Base-by-base conservation (phyloP, 2,329 filamentous ascomycete species). In the Fusarium sterilihyphosum region DNA sequence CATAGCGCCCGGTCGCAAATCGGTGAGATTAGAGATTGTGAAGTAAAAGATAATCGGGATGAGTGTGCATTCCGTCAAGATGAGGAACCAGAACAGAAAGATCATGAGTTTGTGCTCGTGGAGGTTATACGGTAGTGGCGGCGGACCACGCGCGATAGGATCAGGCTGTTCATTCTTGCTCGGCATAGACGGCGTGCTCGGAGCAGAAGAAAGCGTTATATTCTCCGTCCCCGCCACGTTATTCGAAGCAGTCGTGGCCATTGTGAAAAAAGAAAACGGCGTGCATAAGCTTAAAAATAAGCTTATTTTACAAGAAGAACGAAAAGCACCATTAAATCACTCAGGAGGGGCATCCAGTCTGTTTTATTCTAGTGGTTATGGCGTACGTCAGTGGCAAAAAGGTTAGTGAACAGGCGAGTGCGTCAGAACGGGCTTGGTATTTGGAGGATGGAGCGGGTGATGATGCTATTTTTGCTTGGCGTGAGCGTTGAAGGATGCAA, bases 31-130 rank as follows among this genome's bases (percentile, higher is more conserved):
- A 62, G 82, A 83, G 26, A 87, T 81, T 17, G 82, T 81, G 68
- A 86, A 87, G 77, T 84, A 87, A 18, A 87, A 78, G 1, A 83
- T 70, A 60, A 87, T 83, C n/a, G 85, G 85, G n/a, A 86, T 78
- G 12, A 78, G 66, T 0, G 76, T 78, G 44, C 69, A 75, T 22
- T 78, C 77, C 2, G 75, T 74, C 8, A 78, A 31, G 2, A 78
- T 77, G 53, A 78, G 76, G 43, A 73, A 70, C 74, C 73, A 76
- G 26, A 78, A 78, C 1, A 74, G 31, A 3, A 69, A 49, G 16
- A 78, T 78, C 41, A 53, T 73, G 38, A 78, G 60, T 24, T 78
- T 78, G 60, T 78, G 77, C 16, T 78, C 73, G 9, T 73, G 70
- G 10, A 78, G 56, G 58, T 78, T 78, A 24, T 78, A 78, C 5